Evolutionary conservation across 768 basidiomycete genomes (phyloP), one percentile per base, ranked within the genome.

Genomic region (Erythrobasidium yunnanense): DNA sequence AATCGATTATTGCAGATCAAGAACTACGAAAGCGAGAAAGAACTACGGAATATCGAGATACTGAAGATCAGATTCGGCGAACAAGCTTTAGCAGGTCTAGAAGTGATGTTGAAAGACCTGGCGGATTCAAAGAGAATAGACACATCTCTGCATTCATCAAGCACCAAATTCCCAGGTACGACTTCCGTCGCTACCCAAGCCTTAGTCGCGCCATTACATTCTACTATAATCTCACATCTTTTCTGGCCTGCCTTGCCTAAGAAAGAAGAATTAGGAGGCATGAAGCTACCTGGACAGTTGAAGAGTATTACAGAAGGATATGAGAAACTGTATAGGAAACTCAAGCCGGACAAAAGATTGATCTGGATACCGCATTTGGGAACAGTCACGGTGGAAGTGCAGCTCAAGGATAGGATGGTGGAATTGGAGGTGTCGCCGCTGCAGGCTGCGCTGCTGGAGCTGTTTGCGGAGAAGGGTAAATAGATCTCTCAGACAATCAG

Each of bases 51-150:
- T 72, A 84, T 97, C 67, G 92, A 95, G 75, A 88, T 92, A 46
- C 78, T 99, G 68, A 97, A 97, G 78, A 82, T 92, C 62, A 86
- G 95, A 2, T 99, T 99, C 72, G 95, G 95, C 22, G 95, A 97
- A 72, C 81, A 85, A 0, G 85, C 90, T 1, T 77, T 99, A 63
- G 90, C 95, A 75, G 87, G 90, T 4, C 96, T 92, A 79, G 93
- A 97, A 74, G 91, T 99, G 60, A 97, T 99, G 95, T 78, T 97
- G 73, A 88, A 85, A 73, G 95, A 99, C 75, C 87, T 97, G 84
- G 87, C 89, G 2, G 91, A 97, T 75, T 95, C 93, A 42, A 86
- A 84, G 72, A 83, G 90, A 33, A 87, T 86, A 53, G 88, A 97
- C 74, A 83, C 83, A n/a, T 86, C 87, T 74, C 83, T 97, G 1